These are phyloP conservation scores for Tuber indicum DNA, from an alignment of 495 filamentous ascomycete species.

Conservation along the genomic window DNA sequence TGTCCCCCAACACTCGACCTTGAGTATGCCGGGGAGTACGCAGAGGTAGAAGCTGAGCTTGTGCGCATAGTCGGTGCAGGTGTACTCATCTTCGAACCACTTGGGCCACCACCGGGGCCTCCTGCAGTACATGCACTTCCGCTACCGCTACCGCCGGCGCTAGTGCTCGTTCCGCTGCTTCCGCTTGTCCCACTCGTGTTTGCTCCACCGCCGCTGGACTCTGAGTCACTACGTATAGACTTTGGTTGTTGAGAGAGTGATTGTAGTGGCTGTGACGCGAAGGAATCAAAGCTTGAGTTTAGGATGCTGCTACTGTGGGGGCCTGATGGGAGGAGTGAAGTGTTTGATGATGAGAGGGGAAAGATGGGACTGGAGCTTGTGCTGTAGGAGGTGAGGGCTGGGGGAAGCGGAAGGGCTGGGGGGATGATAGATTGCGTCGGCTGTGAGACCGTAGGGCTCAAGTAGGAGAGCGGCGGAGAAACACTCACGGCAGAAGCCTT, in stretches of 20 bases:
- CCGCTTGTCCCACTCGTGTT: neutral
- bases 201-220: slow-evolving; percentile 18
- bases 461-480: slow-evolving; percentile 7
- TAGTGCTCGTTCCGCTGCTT: neutral
- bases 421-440: neutral
- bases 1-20: slow-evolving; percentile 23
- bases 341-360: slow-evolving; percentile 28
- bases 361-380: slow-evolving; percentile 17
- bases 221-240: slow-evolving; percentile 23
- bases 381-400: slow-evolving; percentile 3
- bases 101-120: neutral
- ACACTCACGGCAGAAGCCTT: neutral
- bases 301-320: slow-evolving; percentile 12
- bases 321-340: slow-evolving; percentile 16
- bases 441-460: slow-evolving; percentile 12
- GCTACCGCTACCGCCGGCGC: neutral
- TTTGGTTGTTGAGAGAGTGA: slow-evolving; percentile 16
- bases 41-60: slow-evolving; percentile 14
- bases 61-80: slow-evolving; percentile 18
- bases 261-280: slow-evolving; percentile 13
- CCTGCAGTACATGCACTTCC: neutral
- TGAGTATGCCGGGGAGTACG: slow-evolving; percentile 24
- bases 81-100: slow-evolving; percentile 15
- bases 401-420: slow-evolving; percentile 16
- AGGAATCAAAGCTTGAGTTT: slow-evolving; percentile 15